These are phyloP conservation scores for Penicillium maclennaniae DNA, from an alignment of 495 filamentous ascomycete genomes.

Conservation along the genomic window DNA sequence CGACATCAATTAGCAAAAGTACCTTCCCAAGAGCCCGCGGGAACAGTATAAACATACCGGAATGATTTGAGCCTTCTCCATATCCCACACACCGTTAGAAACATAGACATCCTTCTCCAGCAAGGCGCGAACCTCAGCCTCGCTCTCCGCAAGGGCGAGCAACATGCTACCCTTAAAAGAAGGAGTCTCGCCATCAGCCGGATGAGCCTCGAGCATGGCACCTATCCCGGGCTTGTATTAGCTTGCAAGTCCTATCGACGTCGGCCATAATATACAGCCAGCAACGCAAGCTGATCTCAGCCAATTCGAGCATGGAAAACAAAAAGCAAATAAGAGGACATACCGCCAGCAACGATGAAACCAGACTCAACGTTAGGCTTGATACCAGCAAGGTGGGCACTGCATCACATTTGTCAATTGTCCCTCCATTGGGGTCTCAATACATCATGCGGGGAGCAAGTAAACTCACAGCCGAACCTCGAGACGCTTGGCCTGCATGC, in stretches of 20 bases:
- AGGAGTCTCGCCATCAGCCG: conserved; percentile 57
- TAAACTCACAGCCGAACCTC: conserved; percentile 65
- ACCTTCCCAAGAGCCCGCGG: background rate
- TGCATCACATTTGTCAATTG: conserved; percentile 5
- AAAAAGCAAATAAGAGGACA: conserved; percentile 14
- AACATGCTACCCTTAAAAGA: conserved; percentile 69
- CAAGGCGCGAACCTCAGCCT: conserved; percentile 63
- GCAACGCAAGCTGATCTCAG: no score
- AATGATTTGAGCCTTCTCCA: conserved; percentile 61
- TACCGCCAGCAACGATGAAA: conserved; percentile 36
- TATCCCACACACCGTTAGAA: conserved; percentile 74
- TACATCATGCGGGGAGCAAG: background rate
- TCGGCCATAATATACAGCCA: background rate
- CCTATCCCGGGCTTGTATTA: conserved; percentile 39
- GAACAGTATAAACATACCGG: conserved; percentile 33
- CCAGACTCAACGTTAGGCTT: conserved; percentile 35
- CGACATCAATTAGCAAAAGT: conserved; percentile 2
- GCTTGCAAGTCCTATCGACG: background rate
- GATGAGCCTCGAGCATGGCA: conserved; percentile 64
- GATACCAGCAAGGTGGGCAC: conserved; percentile 32
- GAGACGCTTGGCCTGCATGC: conserved; percentile 61
- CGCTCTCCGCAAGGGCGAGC: conserved; percentile 56
- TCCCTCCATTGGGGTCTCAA: background rate
- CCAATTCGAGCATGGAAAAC: background rate
- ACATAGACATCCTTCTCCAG: conserved; percentile 72